Conservation (phyloP, 805 yeast species). For the Alloascoidea hylecoeti region DNA sequence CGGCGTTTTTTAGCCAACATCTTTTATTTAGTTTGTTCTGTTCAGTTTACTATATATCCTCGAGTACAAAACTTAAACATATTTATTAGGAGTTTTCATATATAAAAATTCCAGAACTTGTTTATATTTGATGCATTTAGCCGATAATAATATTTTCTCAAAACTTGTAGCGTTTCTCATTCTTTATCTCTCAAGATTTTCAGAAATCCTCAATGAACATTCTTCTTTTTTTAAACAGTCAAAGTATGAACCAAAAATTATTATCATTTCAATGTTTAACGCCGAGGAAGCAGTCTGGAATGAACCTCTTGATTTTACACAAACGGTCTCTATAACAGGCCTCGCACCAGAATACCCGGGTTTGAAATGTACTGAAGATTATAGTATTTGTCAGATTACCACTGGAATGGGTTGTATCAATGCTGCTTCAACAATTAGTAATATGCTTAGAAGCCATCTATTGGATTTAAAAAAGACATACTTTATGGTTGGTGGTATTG, state of each 20-base stretch:
- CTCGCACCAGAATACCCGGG: constrained; percentile 44
- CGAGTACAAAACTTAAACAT: no score
- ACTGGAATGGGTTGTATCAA: constrained; percentile 63
- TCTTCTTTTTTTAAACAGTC: no score
- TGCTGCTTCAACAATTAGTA: constrained; percentile 45
- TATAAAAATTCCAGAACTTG: no score
- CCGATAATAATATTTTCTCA: constrained; percentile 6
- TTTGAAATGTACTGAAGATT: constrained; percentile 38
- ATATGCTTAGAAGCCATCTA: constrained; percentile 35
- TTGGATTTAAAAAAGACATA: constrained; percentile 48
- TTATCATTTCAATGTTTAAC: constrained; percentile 41
- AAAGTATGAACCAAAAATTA: constrained; percentile 40
- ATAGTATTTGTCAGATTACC: constrained; percentile 42
- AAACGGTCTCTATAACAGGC: constrained; percentile 53
- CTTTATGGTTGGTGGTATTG: constrained; percentile 52
- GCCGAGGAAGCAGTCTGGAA: constrained; percentile 41
- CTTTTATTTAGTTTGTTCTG: no score
- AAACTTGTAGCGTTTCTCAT: no score
- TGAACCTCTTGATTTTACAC: constrained; percentile 27
- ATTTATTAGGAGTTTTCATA: no score
- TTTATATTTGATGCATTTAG: no score
- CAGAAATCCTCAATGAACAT: no score
- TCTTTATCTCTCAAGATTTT: constrained; percentile 13
- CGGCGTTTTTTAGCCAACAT: no score
- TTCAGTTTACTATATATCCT: no score